Percentiles rank a stretch among this genome's conserved stretches.
These are phyloP conservation scores for Phytophthora syringae DNA, from an alignment of 352 stramenopile genomes.

Conservation along the genomic window DNA sequence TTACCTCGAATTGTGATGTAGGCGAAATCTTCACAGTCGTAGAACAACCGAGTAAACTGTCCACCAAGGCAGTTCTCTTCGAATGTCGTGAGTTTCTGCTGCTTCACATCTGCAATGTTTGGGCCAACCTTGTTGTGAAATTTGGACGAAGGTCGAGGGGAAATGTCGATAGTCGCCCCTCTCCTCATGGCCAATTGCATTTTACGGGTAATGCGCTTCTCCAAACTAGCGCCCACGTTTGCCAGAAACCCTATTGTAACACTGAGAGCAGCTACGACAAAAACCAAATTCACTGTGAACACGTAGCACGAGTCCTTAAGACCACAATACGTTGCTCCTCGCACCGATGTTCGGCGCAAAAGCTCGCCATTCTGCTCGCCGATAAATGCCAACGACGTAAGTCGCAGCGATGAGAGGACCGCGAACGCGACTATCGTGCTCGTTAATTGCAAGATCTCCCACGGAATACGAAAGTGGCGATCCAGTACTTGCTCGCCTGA, in stretches of 20 bases:
- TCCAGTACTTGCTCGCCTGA: conserved; percentile 16
- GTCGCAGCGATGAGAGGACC: conserved; percentile 1
- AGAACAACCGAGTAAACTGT: conserved; percentile 16
- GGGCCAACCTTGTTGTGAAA: conserved; percentile 4
- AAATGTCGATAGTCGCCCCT: not conserved
- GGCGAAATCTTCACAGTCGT: conserved; percentile 31
- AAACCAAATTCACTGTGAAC: conserved; percentile 20
- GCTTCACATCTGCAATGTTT: not conserved
- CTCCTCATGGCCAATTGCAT: conserved; percentile 1
- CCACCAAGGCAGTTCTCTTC: conserved; percentile 18
- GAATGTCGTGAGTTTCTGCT: conserved; percentile 11
- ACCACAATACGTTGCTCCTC: conserved; percentile 9
- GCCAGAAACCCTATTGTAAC: conserved; percentile 1
- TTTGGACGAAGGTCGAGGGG: not conserved
- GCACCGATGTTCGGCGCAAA: conserved; percentile 7
- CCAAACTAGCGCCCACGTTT: conserved; percentile 2
- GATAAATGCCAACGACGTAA: conserved; percentile 8
- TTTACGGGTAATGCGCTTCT: not conserved
- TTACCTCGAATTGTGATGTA: conserved; percentile 14
- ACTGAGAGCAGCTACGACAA: conserved; percentile 4
- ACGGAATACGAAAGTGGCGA: conserved; percentile 14
- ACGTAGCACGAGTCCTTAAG: conserved; percentile 20
- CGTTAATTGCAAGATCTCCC: conserved; percentile 13
- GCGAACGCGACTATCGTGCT: not conserved
- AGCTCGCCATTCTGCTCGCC: conserved; percentile 1